Conservation (phyloP, 1,139 yeast genomes). For the Diutina scorzettiae region DNA sequence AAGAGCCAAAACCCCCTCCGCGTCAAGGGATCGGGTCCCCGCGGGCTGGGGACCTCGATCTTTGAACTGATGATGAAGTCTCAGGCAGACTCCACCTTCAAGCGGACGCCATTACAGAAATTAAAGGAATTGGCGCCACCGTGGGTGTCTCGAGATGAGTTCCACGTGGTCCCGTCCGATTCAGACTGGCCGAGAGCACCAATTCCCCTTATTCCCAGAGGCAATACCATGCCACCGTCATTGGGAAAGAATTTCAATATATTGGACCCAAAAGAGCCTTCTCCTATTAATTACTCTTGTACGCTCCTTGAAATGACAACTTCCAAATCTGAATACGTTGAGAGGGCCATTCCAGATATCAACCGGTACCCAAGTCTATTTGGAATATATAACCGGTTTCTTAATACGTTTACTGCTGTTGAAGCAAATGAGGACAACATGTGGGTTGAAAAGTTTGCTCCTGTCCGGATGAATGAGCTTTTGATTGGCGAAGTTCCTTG, state of each 20-base stretch:
- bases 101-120: conserved; percentile 12
- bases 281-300: too few species aligned
- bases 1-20: conserved; percentile 20
- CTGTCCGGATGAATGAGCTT: background rate
- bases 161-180: conserved; percentile 13
- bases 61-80: conserved; percentile 12
- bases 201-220: background rate
- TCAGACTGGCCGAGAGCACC: background rate
- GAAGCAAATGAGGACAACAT: background rate
- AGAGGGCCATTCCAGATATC: background rate
- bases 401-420: background rate
- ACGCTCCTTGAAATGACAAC: too few species aligned
- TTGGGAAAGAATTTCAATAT: too few species aligned
- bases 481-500: conserved; percentile 21
- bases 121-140: conserved; percentile 12
- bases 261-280: too few species aligned
- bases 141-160: conserved; percentile 8
- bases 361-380: background rate
- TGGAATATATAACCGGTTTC: background rate
- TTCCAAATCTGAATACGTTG: too few species aligned
- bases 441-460: conserved; percentile 1
- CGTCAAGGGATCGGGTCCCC: conserved; percentile 6
- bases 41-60: conserved; percentile 8
- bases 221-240: too few species aligned
- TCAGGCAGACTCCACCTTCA: conserved; percentile 9